Conservation (phyloP, 2,329 filamentous ascomycete genomes). For the Xylariaceae sp. region DNA sequence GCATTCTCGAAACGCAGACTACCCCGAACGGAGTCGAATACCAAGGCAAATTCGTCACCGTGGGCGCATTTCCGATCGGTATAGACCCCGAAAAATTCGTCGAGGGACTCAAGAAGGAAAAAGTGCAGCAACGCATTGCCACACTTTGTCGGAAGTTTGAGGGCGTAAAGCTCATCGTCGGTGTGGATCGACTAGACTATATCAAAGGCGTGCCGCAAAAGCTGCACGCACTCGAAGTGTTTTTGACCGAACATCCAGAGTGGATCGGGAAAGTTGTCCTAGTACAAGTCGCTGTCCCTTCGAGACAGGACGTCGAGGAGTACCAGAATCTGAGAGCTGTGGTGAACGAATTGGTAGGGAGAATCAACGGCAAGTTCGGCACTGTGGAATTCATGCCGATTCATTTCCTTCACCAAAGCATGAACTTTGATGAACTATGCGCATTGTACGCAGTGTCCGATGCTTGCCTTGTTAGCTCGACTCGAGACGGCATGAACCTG, state of each 20-base stretch:
- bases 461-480: conserved; percentile 87
- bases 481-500: conserved; percentile 98
- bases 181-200: conserved; percentile 94
- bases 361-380: conserved; percentile 96
- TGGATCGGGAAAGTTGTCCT: conserved; percentile 98
- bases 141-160: conserved; percentile 86
- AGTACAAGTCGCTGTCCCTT: conserved; percentile 93
- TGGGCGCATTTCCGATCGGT: conserved; percentile 94
- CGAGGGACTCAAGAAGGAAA: conserved; percentile 78
- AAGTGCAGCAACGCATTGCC: conserved; percentile 82
- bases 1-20: conserved; percentile 76
- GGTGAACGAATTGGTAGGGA: conserved; percentile 92
- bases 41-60: conserved; percentile 80
- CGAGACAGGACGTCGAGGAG: conserved; percentile 92
- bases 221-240: conserved; percentile 91
- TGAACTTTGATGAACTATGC: conserved; percentile 90
- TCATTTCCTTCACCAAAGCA: conserved; percentile 95
- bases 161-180: conserved; percentile 92
- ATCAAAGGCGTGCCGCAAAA: conserved; percentile 99
- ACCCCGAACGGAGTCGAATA: conserved; percentile 93
- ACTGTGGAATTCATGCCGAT: conserved; percentile 99
- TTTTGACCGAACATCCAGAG: conserved; percentile 93
- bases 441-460: conserved; percentile 91
- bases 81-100: conserved; percentile 97
- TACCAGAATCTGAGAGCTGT: conserved; percentile 95